Evolutionary conservation across 2,329 filamentous ascomycete species (phyloP).

Genomic region (Penicillium digitatum): DNA sequence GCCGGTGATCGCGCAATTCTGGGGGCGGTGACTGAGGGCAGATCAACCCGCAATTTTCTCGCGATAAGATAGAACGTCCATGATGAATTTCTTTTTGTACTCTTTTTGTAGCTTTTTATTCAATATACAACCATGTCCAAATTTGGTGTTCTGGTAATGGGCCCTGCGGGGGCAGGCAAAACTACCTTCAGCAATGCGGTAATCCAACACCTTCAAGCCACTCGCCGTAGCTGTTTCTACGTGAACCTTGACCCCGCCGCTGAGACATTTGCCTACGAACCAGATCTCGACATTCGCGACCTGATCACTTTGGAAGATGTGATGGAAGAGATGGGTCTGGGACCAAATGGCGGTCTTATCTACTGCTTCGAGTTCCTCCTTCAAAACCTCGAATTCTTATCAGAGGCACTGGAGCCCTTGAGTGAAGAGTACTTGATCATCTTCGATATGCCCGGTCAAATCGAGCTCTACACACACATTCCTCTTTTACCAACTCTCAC

Average conservation of each 20-base stretch:
- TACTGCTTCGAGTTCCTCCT: slow-evolving; percentile 97
- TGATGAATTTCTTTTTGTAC: neutral
- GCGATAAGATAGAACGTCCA: slow-evolving; percentile 18
- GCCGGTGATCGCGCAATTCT: slow-evolving; percentile 31
- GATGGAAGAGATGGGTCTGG: slow-evolving; percentile 89
- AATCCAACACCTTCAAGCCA: slow-evolving; percentile 87
- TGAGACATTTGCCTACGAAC: slow-evolving; percentile 84
- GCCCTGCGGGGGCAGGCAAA: slow-evolving; percentile 92
- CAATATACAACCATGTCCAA: slow-evolving; percentile 67
- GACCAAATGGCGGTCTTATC: slow-evolving; percentile 87
- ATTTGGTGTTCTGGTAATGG: slow-evolving; percentile 92
- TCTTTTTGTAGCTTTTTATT: neutral
- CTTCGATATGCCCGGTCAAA: slow-evolving; percentile 98
- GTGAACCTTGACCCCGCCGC: slow-evolving; percentile 97
- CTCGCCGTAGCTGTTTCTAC: slow-evolving; percentile 92
- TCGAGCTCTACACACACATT: slow-evolving; percentile 96
- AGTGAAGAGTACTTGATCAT: slow-evolving; percentile 96
- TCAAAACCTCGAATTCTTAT: slow-evolving; percentile 89
- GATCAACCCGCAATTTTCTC: slow-evolving; percentile 18
- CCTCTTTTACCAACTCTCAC: slow-evolving; percentile 84
- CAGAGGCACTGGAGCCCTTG: slow-evolving; percentile 74
- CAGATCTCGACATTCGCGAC: slow-evolving; percentile 92
- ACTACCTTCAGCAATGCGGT: slow-evolving; percentile 93
- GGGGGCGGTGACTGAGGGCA: slow-evolving; percentile 27
- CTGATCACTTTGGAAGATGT: slow-evolving; percentile 91